Conservation (phyloP, 805 yeast genomes). For the Barnettozyma populi region DNA sequence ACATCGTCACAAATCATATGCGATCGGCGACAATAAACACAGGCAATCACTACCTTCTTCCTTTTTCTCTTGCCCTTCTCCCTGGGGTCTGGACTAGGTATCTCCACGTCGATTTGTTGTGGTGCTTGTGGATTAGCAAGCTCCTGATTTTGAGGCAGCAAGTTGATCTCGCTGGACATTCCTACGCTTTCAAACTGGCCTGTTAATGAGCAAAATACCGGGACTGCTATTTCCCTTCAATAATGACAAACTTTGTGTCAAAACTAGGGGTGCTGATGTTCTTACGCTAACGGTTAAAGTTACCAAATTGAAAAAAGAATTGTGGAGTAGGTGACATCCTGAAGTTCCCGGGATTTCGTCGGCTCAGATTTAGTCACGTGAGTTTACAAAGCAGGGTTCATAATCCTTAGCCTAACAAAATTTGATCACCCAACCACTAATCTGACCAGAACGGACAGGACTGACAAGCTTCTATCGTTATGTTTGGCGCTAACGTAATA, state of each 20-base stretch:
- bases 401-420: neutral
- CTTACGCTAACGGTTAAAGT: neutral
- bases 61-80: constrained; percentile 34
- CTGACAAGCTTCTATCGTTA: neutral
- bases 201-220: neutral
- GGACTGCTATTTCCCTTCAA: neutral
- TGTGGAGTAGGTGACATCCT: constrained; percentile 1
- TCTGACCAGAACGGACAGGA: no score
- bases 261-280: neutral
- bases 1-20: constrained; percentile 90
- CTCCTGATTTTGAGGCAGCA: neutral
- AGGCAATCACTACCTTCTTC: constrained; percentile 48
- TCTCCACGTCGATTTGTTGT: neutral
- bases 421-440: neutral
- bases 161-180: neutral
- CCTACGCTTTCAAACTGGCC: neutral
- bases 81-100: neutral
- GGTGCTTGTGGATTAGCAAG: neutral
- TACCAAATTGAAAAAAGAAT: neutral
- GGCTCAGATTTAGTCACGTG: neutral
- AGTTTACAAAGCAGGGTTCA: neutral
- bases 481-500: constrained; percentile 1
- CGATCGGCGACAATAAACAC: constrained; percentile 87
- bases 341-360: no score
- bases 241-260: neutral